Base-by-base conservation (phyloP, 805 yeast species). In the Myxozyma neglecta region DNA sequence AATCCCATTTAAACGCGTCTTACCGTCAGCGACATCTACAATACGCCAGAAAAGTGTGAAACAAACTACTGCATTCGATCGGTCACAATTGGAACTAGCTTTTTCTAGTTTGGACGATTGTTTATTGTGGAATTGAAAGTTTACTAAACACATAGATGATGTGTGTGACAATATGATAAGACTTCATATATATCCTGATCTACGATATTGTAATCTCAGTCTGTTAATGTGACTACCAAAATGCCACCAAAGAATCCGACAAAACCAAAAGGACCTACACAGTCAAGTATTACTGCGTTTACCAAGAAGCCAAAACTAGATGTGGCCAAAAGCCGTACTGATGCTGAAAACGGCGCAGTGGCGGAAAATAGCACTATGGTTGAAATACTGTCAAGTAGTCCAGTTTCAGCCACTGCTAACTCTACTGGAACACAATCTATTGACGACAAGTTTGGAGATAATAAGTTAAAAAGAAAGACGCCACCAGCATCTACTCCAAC, bases 271-370 rank as follows among this genome's bases (percentile, higher is more conserved):
- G 44, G 53, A 18, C 44, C 53, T 18, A 50, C 44, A 14, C 53
- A 50, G 39, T 50, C 53, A 10, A 50, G 53, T 37, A 50, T 50
- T 35, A 37, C 16, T 11, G 53, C 53, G 1, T 50, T 50, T 14
- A 50, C 53, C 13, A 50, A 50, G 53, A 36, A 35, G 32, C 16
- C n/a, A 11, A 13, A 11, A 13, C n/a, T 6, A 11, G 42, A 39
- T 13, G 42, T 39, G 46, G 10, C 20, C 3, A 20, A n/a, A 42
- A 42, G 9, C 18, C n/a, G 35, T 4, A 7, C 24, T 5, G 18
- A 9, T 50, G 18, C 53, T 10, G 10, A 35, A 8, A 10, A 24
- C 37, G 24, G 44, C 10, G 13, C 20, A 7, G 53, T 11, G 24
- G 9, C 11, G 45, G 14, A 6, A 36, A 35, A n/a, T 48, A n/a